Evolutionary conservation across 768 basidiomycete genomes (phyloP).

Genomic region (Russula griseocarnosa): DNA sequence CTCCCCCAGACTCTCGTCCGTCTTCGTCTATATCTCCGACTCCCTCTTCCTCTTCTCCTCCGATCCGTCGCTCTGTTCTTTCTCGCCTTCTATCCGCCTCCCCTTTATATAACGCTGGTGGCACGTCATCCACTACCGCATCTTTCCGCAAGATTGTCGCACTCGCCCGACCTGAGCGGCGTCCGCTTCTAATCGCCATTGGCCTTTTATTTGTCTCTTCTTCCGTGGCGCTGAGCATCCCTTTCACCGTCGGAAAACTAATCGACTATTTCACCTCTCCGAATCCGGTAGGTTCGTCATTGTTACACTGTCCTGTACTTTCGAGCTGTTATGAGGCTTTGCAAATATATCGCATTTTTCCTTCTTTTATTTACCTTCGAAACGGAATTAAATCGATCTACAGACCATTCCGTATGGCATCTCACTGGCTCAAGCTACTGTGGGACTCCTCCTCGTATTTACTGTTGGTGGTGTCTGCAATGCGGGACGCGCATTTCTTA

Average conservation of each 20-base stretch:
- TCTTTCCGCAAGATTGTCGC: conserved; percentile 71
- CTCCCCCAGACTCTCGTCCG: not conserved
- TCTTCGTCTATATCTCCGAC: not conserved
- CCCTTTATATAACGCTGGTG: conserved; percentile 2
- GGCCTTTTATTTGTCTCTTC: conserved; percentile 84
- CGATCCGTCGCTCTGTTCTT: conserved; percentile 12
- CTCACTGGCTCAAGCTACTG: conserved; percentile 76
- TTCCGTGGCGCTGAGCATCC: conserved; percentile 86
- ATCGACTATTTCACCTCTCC: conserved; percentile 87
- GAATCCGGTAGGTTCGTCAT: conserved; percentile 54
- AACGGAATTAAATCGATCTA: not conserved
- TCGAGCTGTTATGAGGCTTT: not conserved
- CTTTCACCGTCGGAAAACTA: conserved; percentile 87
- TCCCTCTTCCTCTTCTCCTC: not conserved
- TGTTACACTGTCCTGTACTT: not conserved
- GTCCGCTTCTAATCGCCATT: conserved; percentile 69
- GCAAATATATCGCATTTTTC: not conserved
- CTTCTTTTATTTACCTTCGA: not conserved
- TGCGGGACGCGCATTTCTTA: conserved; percentile 74
- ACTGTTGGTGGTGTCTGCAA: conserved; percentile 86
- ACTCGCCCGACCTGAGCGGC: conserved; percentile 79
- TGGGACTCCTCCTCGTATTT: conserved; percentile 66
- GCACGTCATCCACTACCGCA: conserved; percentile 47
- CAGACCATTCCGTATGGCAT: conserved; percentile 68
- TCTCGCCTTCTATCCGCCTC: conserved; percentile 21